These are phyloP conservation scores for Parathielavia appendiculata DNA, from an alignment of 495 filamentous ascomycete species.

Conservation along the genomic window DNA sequence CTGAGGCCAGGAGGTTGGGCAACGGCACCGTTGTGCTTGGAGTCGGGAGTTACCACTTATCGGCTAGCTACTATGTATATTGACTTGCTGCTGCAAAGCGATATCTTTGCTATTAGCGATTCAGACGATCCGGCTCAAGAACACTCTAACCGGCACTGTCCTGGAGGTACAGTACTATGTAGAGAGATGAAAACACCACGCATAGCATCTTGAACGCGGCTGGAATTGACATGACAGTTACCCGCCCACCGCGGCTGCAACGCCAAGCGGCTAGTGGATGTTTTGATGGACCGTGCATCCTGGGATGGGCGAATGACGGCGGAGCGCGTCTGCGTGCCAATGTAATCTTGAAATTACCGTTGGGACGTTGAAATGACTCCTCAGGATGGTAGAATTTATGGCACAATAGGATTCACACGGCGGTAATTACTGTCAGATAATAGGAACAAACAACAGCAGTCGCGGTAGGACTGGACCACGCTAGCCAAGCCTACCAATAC, in stretches of 20 bases:
- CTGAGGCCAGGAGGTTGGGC: too few relatives aligned
- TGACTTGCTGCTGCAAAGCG: too few relatives aligned
- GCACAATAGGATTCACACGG: background rate
- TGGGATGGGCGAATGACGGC: conserved; percentile 10
- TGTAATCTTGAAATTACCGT: background rate
- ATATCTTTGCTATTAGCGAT: too few relatives aligned
- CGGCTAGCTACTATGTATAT: too few relatives aligned
- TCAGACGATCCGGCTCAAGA: too few relatives aligned
- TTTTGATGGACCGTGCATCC: conserved; percentile 18
- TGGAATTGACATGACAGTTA: conserved; percentile 12
- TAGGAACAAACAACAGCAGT: background rate
- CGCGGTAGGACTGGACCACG: conserved; percentile 2
- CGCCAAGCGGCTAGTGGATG: conserved; percentile 3
- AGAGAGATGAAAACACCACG: too few relatives aligned
- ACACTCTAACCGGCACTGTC: too few relatives aligned
- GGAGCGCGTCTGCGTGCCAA: conserved; percentile 6
- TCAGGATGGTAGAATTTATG: background rate
- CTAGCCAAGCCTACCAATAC: background rate
- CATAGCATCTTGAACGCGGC: too few relatives aligned
- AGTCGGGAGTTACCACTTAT: too few relatives aligned
- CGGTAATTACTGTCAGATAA: conserved; percentile 1
- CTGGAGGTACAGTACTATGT: too few relatives aligned
- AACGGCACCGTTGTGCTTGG: too few relatives aligned
- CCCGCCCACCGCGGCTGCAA: conserved; percentile 19
- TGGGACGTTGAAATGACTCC: background rate